Conservation (phyloP, 176 grass and related monocot species). For the Puccinellia tenuiflora region DNA sequence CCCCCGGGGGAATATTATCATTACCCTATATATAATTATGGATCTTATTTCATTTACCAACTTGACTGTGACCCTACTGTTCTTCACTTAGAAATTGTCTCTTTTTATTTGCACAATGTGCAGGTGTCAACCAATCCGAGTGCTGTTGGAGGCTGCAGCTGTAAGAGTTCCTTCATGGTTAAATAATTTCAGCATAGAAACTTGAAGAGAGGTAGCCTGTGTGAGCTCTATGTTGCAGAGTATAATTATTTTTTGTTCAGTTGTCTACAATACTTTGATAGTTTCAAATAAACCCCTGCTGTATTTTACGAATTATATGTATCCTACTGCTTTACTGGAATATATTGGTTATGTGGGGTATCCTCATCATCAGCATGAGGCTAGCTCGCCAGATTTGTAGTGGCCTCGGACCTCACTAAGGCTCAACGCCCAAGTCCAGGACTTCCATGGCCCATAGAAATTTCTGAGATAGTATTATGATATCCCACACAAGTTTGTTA, state of each 20-base stretch:
- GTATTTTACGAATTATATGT: background rate
- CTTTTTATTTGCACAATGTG: background rate
- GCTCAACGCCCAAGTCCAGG: background rate
- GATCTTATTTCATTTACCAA: background rate
- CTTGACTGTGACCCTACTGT: background rate
- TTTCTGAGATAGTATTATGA: background rate
- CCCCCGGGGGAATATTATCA: too few relatives aligned
- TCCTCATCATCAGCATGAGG: background rate
- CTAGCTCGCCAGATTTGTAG: background rate
- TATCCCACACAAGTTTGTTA: background rate
- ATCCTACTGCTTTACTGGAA: background rate
- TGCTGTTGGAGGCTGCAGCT: conserved; percentile 54
- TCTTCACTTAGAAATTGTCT: background rate
- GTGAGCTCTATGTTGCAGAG: conserved; percentile 6
- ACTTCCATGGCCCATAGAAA: background rate
- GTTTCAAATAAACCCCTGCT: background rate
- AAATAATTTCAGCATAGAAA: conserved; percentile 18
- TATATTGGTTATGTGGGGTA: background rate
- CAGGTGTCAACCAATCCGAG: conserved; percentile 53
- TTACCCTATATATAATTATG: background rate
- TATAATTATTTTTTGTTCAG: background rate
- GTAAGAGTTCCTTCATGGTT: conserved; percentile 60
- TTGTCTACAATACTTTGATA: background rate
- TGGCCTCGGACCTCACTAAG: background rate
- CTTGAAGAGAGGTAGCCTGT: conserved; percentile 5